Base-by-base conservation (phyloP, 768 basidiomycete genomes). In the Plicaturopsis crispa region DNA sequence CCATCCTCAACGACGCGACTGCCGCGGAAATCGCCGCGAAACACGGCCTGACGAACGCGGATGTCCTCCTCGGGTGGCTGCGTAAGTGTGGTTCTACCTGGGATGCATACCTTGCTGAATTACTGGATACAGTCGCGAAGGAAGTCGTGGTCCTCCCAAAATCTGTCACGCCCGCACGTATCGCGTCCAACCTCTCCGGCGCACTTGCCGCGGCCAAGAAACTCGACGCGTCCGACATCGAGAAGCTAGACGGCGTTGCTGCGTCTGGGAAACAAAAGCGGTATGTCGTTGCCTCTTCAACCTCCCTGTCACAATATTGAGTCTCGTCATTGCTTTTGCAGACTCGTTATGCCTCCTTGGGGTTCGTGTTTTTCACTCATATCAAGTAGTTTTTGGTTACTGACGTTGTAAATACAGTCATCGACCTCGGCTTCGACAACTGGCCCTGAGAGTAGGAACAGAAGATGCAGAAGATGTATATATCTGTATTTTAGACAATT, bases 401-500 rank as follows among this genome's bases (percentile, higher is more conserved):
- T 54, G 43, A 49, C 46, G 34, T 39, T 18, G 36, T 40, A 38
- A 30, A 34, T 38, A 35, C 45, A 79, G 77, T 75, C 35, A 62
- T 82, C 38, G 76, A 80, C 33, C 72, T 83, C 33, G 80, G 80
- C 6, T 83, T 84, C 49, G 78, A 79, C n/a, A 59, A 83, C 51
- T 82, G 80, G 81, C 26, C 26, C 26, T 28, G 26, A 28, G n/a
- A n/a, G n/a, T n/a, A n/a, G n/a, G n/a, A n/a, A n/a, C n/a, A n/a
- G n/a, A n/a, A n/a, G n/a, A n/a, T n/a, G n/a, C n/a, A n/a, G n/a
- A n/a, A n/a, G n/a, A n/a, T n/a, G n/a, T n/a, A n/a, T n/a, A n/a
- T n/a, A n/a, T n/a, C n/a, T n/a, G n/a, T n/a, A n/a, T n/a, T n/a
- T n/a, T n/a, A n/a, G n/a, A n/a, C n/a, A n/a, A n/a, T n/a, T n/a